Evolutionary conservation across 306 rosid genomes (phyloP).

Genomic region (Vicia sativa): DNA sequence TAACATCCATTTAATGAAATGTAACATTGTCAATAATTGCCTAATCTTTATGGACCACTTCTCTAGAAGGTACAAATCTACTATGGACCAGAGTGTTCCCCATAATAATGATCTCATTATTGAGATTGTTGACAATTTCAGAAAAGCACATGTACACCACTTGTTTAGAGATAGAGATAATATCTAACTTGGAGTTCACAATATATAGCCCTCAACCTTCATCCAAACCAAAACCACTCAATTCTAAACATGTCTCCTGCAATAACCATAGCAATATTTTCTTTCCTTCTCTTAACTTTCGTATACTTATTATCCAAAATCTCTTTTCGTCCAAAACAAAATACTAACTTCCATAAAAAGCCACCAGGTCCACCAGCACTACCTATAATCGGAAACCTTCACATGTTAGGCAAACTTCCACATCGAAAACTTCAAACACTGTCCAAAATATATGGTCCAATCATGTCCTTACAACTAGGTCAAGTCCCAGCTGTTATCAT

Average conservation of each 20-base stretch:
- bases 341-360: background rate
- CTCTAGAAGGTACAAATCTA: too few species aligned
- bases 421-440: background rate
- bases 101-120: background rate
- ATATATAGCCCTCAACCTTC: background rate
- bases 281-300: background rate
- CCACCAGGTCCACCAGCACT: constrained; percentile 6
- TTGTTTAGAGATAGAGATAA: background rate
- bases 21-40: too few species aligned
- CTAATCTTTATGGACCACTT: too few species aligned
- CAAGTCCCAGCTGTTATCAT: background rate
- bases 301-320: background rate
- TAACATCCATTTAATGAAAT: too few species aligned
- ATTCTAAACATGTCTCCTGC: background rate
- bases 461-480: background rate
- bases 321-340: background rate
- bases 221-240: background rate
- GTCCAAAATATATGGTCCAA: background rate
- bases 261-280: background rate
- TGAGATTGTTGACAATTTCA: too few species aligned
- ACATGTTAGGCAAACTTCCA: background rate
- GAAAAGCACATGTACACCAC: background rate
- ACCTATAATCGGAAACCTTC: constrained; percentile 1
- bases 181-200: background rate
- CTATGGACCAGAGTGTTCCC: too few species aligned